Evolutionary conservation across 192 early-diverging fungal genomes (phyloP), one percentile per base, ranked within the genome.

Genomic region (Rhizophlyctis rosea): DNA sequence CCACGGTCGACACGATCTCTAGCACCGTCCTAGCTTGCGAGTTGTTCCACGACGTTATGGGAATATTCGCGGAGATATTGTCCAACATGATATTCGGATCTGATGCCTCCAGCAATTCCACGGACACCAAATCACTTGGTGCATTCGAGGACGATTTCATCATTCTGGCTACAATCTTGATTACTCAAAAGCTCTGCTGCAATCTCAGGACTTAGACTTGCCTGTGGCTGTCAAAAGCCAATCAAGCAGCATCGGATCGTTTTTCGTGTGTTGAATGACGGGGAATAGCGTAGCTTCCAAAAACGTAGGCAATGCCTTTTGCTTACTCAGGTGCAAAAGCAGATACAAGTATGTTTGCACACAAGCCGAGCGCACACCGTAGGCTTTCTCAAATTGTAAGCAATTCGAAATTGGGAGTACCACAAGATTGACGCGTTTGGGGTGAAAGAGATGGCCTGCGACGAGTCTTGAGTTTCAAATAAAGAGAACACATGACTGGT

Each of bases 391-490:
- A 28, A 31, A 54, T 18, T 25, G 18, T 29, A 64, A 47, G 52
- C 33, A n/a, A 34, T 55, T 64, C 24, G 18, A 4, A 29, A 64
- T 54, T 14, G 62, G 62, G 14, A 64, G 23, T 4, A 55, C 36
- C 2, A 64, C 24, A 1, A 64, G 53, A 7, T 14, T 28, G 9
- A 32, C 27, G 18, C 62, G 62, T 47, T 64, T 64, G 32, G 18
- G 23, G 51, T 54, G 18, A 29, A 18, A 28, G 21, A 64, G 23
- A 39, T 64, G 62, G 39, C 53, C 62, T 64, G 39, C 39, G 39
- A 44, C 18, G 18, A 44, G 39, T 44, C 39, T n/a, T n/a, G n/a
- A n/a, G n/a, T n/a, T n/a, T n/a, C n/a, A n/a, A n/a, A n/a, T n/a
- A n/a, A n/a, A 18, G 9, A 18, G 39, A 44, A 7, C 9, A 13